Conservation (phyloP, 441 rosid species). For the Macaranga tanarius region DNA sequence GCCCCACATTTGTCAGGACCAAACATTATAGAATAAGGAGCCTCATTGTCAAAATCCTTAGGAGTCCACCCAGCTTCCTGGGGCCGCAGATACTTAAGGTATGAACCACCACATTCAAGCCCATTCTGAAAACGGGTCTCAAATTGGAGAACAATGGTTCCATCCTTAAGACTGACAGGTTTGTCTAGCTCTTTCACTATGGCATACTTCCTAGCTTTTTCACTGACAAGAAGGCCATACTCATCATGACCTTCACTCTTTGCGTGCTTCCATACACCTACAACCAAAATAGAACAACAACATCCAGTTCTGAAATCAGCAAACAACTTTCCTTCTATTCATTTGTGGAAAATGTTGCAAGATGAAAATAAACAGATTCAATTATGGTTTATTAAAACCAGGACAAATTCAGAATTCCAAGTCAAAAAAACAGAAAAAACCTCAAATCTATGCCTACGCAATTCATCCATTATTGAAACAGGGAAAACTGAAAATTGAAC, state of each 20-base stretch:
- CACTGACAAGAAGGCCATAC: conserved; percentile 93
- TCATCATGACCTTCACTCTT: conserved; percentile 97
- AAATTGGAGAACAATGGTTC: conserved; percentile 74
- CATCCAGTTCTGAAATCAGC: neutral
- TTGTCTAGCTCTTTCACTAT: conserved; percentile 75
- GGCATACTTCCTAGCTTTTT: conserved; percentile 82
- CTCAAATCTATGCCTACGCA: no score
- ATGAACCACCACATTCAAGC: conserved; percentile 98
- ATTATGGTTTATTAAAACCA: no score
- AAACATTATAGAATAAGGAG: conserved; percentile 93
- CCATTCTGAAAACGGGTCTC: conserved; percentile 91
- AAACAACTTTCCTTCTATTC: no score
- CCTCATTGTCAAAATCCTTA: conserved; percentile 67
- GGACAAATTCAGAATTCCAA: no score
- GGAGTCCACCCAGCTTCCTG: conserved; percentile 85
- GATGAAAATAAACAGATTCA: no score
- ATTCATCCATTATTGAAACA: no score
- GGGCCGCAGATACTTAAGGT: conserved; percentile 84
- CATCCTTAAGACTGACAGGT: conserved; percentile 68
- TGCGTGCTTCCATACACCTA: conserved; percentile 88
- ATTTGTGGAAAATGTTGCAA: no score
- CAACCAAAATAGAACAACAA: conserved; percentile 20
- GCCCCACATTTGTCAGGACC: conserved; percentile 98
- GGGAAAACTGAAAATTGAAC: no score
- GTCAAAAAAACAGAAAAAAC: no score